Percentiles rank a stretch among this genome's conserved stretches.
Conservation (phyloP, 164 flowering plant genomes). For the Magnolia changhungtana region DNA sequence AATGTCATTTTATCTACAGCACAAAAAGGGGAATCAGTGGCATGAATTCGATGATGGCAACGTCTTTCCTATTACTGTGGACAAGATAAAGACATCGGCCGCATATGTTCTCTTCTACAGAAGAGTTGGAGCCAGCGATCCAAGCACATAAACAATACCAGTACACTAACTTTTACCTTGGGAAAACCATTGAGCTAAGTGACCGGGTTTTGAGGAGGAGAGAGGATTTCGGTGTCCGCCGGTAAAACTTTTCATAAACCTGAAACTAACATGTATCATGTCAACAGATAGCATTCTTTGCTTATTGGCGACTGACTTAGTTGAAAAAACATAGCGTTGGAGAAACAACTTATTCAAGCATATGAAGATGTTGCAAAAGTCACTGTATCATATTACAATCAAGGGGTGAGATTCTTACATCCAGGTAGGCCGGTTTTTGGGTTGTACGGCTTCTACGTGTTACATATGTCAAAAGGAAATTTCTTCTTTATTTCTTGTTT, state of each 20-base stretch:
- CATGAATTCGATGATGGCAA: constrained; percentile 83
- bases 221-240: neutral
- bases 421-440: neutral
- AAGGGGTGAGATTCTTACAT: neutral
- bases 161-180: constrained; percentile 5
- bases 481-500: neutral
- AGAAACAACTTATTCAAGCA: neutral
- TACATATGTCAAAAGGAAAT: neutral
- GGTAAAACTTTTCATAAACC: constrained; percentile 10
- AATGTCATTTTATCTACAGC: constrained; percentile 13
- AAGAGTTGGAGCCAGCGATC: constrained; percentile 36
- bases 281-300: constrained; percentile 22
- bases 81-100: constrained; percentile 70
- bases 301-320: constrained; percentile 7
- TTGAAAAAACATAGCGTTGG: neutral
- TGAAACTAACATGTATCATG: constrained; percentile 11
- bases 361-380: neutral
- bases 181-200: constrained; percentile 6
- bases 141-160: constrained; percentile 24
- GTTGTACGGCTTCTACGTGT: neutral
- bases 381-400: neutral
- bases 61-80: constrained; percentile 55
- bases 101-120: constrained; percentile 90
- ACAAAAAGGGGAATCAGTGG: constrained; percentile 78
- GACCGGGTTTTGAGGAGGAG: neutral